Evolutionary conservation across 2,329 filamentous ascomycete species (phyloP), one percentile per base, ranked within the genome.

Genomic region (Hypoxylon sp.): DNA sequence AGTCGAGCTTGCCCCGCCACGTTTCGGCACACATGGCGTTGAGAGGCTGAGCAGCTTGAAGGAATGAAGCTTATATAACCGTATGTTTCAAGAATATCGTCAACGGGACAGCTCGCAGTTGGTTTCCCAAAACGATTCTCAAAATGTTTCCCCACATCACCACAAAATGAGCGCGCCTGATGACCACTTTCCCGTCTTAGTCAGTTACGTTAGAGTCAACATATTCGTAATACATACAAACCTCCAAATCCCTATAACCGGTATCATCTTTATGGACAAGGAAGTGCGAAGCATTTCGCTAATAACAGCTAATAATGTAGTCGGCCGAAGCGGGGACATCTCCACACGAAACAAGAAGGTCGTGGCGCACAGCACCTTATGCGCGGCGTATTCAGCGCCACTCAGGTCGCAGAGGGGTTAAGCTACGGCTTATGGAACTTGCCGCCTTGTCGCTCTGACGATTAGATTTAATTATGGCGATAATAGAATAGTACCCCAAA

Each of bases 41-140:
- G 48, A 62, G 64, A 68, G 68, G 68, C 68, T 68, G 56, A 68
- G 68, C 51, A 51, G 42, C 31, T 51, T 26, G 65, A 66, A 68
- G 68, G 68, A 70, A 63, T 54, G 24, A 62, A 63, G 37, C 60
- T 65, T 65, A 61, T 64, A 68, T 58, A 66, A 17, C 29, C n/a
- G 26, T 56, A 60, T 24, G 68, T 68, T 70, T 70, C 68, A 66
- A 55, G 42, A 62, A 37, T 26, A 55, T 65, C 55, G 39, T 51
- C 58, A 35, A 61, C 59, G 47, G 63, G 17, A n/a, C 62, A 67
- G 61, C 57, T 70, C 61, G 68, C 57, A 44, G 24, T 61, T 46
- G 29, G 35, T 62, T 68, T 61, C 58, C 63, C 22, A 63, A 68
- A 65, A 48, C 47, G 56, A 48, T 61, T 54, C 52, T 44, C 8